Percentiles rank a stretch among this genome's conserved stretches.
These are phyloP conservation scores for Fusarium verticillioides DNA, from an alignment of 2,329 filamentous ascomycete species.

Conservation along the genomic window DNA sequence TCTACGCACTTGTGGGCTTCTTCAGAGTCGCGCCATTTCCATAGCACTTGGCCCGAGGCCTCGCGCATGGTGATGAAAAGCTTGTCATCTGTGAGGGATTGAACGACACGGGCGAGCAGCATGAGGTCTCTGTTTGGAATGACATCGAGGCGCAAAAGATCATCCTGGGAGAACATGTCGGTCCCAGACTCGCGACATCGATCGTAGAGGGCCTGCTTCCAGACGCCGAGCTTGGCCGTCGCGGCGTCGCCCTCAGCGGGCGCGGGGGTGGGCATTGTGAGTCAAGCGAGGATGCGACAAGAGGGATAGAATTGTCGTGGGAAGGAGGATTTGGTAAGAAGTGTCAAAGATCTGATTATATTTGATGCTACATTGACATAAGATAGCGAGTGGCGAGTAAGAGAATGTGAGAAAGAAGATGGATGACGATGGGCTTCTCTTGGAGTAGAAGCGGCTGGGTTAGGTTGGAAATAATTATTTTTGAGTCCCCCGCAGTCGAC, in stretches of 20 bases:
- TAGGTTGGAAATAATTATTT: conserved; percentile 43
- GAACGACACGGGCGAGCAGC: conserved; percentile 65
- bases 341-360: background rate
- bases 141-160: conserved; percentile 66
- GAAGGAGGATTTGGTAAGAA: background rate
- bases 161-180: conserved; percentile 67
- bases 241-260: conserved; percentile 48
- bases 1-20: conserved; percentile 69
- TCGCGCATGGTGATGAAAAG: conserved; percentile 62
- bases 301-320: background rate
- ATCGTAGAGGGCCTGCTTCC: conserved; percentile 68
- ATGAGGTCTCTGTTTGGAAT: conserved; percentile 67
- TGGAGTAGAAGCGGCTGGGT: conserved; percentile 16
- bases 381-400: conserved; percentile 14
- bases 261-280: conserved; percentile 47
- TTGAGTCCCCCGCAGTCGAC: conserved; percentile 38
- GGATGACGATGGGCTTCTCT: conserved; percentile 19
- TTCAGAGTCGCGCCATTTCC: conserved; percentile 67
- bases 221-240: conserved; percentile 58
- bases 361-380: conserved; percentile 45
- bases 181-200: conserved; percentile 62
- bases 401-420: background rate
- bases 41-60: conserved; percentile 56
- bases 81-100: conserved; percentile 69
- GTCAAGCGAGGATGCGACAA: conserved; percentile 24